Base-by-base conservation (phyloP, 2,329 filamentous ascomycete species). In the Didymosphaeria variabile region DNA sequence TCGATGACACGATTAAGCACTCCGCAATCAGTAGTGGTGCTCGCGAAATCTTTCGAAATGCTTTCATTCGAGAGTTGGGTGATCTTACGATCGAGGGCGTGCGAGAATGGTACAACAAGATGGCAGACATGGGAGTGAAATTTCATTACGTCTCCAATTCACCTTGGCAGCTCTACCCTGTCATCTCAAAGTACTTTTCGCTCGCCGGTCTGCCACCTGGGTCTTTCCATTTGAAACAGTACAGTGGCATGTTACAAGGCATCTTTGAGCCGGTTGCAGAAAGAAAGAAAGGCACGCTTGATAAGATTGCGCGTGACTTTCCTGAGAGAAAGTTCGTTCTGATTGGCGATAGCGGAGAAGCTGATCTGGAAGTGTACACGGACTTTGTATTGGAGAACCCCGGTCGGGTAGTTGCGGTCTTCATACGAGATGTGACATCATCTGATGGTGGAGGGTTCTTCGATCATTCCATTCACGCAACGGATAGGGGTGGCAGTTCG, bases 91-190 rank as follows among this genome's bases (percentile, higher is more conserved):
- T 99, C 23, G 90, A 93, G 17, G 95, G 95, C 2, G 94, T 98
- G 21, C 87, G 84, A 60, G 92, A 96, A 64, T 98, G 95, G 94
- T 99, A 98, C 74, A 88, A 84, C 38, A 84, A 84, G 21, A 85
- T 99, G 79, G 86, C 91, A 42, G 84, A 88, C 21, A 88, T 94
- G 81, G 93, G 94, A 19, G 94, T 98, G 26, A 88, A 89, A 69
- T 86, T 99, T 55, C 96, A 99, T 75, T 99, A 99, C 77, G 96
- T 97, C 66, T 99, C 95, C n/a, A 99, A 99, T 79, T 97, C 94
- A 54, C 95, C 95, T 0, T 99, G 96, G 96, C 96, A 99, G 76
- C 85, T 99, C 7, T 99, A 92, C 70, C 95, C 95, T 0, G 88
- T 98, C 2, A 82, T 99, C 12, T 90, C 92, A 5, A 92, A 87